Base-by-base conservation (phyloP, 768 basidiomycete genomes). In the Rhodotorula toruloides region DNA sequence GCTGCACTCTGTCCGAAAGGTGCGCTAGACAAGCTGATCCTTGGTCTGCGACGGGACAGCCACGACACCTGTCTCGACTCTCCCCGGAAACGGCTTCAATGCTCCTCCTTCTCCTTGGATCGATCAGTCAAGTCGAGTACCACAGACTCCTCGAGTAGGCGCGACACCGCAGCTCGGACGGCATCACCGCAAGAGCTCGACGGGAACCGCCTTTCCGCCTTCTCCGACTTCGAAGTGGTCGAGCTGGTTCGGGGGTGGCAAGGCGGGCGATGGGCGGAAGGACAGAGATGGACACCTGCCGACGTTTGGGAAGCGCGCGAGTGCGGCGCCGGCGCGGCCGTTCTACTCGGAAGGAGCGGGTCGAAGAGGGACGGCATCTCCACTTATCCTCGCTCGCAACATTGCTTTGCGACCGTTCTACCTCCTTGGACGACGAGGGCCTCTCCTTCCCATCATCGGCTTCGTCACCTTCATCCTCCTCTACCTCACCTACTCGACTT, bases 351-450 rank as follows among this genome's bases (percentile, higher is more conserved):
- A 9, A 17, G 48, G 29, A 10, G 29, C 9, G 27, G 22, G 3
- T 25, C n/a, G 46, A 7, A n/a, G n/a, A n/a, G 42, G 42, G 42
- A 19, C 42, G 42, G 44, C 37, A 16, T 43, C 40, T 29, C 37
- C 58, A 1, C 47, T 60, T 50, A 29, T 39, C 29, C 34, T 71
- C 40, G 10, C 61, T 10, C 49, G 56, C 36, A 60, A 66, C 54
- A 19, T 70, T 42, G 11, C 67, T 47, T 55, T 71, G 29, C 70
- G 72, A 4, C 72, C 72, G 3, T 16, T 73, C 46, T 68, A 68
- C 58, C 43, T 73, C 46, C 67, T 73, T 43, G 58, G 52, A 9
- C 60, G 72, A 0, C 66, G 70, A 4, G 67, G 70, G 16, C 72
- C 72, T 2, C 39, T 73, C 54, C 43, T 67, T 43, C 70, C 67